Base-by-base conservation (phyloP, 345 rosid genomes). In the Carallia pectinifolia region DNA sequence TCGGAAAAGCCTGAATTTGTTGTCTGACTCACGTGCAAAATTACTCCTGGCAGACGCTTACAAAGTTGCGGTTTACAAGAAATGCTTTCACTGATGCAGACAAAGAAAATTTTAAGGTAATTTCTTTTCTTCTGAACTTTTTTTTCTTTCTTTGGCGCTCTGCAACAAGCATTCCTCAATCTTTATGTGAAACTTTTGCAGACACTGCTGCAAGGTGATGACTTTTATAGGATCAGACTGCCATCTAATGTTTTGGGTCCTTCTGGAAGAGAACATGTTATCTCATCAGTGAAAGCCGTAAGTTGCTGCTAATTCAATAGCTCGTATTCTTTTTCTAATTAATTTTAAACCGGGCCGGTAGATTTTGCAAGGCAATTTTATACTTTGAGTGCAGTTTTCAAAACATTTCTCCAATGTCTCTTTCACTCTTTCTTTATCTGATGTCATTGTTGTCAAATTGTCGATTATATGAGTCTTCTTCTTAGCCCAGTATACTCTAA, bases 201-300 rank as follows among this genome's bases (percentile, higher is more conserved):
- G 99, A 89, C 81, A 56, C 81, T 95, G 81, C 69, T 95, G 61
- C 76, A 82, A 68, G 90, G 29, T 9, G 99, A 95, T 80, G 97
- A 89, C 72, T 90, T 92, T 75, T 95, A 95, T 68, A 85, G 86
- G 77, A 95, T 95, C 63, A 87, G 97, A 67, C 76, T 95, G 59
- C 98, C 98, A 31, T 92, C 99, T 60, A 92, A 88, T 84, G 91
- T 93, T 34, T 74, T 90, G 77, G 85, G 66, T 73, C 81, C 97
- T 68, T 86, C 96, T 0, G 98, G 97, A 38, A 84, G 86, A 81
- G 92, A 88, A 56, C 88, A 74, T 70, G 79, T 89, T 67, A 74
- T 85, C 68, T 88, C 99, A 58, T 90, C 99, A 16, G 88, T 90
- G 30, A 92, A 88, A 85, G 98, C 97, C 23, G 99, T 92, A 78